These are phyloP conservation scores for Nasturtium officinale DNA, from an alignment of 345 rosid species.

Conservation along the genomic window DNA sequence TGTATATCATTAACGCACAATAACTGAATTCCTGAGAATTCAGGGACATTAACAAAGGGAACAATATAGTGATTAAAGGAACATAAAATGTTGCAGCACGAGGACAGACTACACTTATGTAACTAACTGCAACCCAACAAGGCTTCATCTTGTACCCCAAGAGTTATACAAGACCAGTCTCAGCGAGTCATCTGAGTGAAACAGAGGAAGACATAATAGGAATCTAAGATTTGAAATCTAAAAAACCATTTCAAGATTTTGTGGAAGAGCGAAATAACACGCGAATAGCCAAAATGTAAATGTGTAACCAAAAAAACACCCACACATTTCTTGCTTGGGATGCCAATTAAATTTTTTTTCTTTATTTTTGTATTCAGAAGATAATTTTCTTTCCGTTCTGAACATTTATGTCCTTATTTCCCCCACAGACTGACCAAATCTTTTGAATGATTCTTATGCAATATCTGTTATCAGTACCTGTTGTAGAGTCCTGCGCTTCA, in stretches of 20 bases:
- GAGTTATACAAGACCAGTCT: constrained; percentile 7
- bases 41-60: constrained; percentile 12
- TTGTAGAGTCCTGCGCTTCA: constrained; percentile 71
- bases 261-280: not conserved
- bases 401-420: not conserved
- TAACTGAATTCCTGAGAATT: not conserved
- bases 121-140: constrained; percentile 16
- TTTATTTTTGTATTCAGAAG: not conserved
- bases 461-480: constrained; percentile 56
- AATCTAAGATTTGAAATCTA: not conserved
- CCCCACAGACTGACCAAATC: constrained; percentile 3
- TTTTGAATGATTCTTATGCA: constrained; percentile 15
- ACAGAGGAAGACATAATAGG: not conserved
- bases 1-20: constrained; percentile 17
- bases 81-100: constrained; percentile 8
- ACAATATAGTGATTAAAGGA: not conserved
- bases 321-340: not conserved
- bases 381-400: not conserved
- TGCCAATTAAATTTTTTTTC: not conserved
- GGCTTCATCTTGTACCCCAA: constrained; percentile 15
- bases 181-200: not conserved
- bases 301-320: constrained; percentile 19
- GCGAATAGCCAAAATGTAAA: not conserved
- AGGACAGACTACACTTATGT: not conserved
- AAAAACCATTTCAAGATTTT: not conserved